phyloP scores from a whole-genome alignment of 2,329 filamentous ascomycete species.

The Penicillium sp. region DNA sequence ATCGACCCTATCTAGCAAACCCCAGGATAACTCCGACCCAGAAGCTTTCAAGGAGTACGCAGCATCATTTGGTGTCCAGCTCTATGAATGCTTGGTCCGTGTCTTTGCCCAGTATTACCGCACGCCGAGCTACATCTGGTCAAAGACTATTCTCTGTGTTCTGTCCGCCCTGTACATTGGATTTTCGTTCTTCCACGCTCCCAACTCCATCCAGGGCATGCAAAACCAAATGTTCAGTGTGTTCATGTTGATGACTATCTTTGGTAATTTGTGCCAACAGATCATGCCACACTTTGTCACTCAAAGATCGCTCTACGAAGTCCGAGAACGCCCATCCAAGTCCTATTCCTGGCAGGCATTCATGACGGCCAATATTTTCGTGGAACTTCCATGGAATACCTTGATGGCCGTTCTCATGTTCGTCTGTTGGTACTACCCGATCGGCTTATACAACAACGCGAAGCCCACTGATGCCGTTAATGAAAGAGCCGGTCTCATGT shows the following conservation, averaged over 20 bases:
- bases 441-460: conserved; percentile 41
- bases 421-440: conserved; percentile 63
- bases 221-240: conserved; percentile 82
- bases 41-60: conserved; percentile 46
- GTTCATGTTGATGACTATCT: conserved; percentile 61
- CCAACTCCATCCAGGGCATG: conserved; percentile 64
- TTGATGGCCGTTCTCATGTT: conserved; percentile 54
- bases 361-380: conserved; percentile 31
- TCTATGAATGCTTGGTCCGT: background rate
- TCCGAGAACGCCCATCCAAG: conserved; percentile 53
- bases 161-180: conserved; percentile 62
- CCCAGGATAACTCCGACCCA: no score
- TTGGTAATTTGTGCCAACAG: conserved; percentile 49
- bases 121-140: conserved; percentile 51
- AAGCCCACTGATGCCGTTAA: conserved; percentile 26
- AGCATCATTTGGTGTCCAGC: conserved; percentile 41
- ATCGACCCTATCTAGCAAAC: conserved; percentile 49
- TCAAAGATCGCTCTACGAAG: conserved; percentile 49
- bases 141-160: conserved; percentile 62
- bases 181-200: conserved; percentile 67
- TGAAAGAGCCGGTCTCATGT: conserved; percentile 55
- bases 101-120: background rate
- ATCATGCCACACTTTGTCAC: conserved; percentile 48
- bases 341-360: conserved; percentile 64
- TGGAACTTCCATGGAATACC: conserved; percentile 28